Base-by-base conservation (phyloP, 2,329 filamentous ascomycete genomes). In the Diaporthe aspalathi region DNA sequence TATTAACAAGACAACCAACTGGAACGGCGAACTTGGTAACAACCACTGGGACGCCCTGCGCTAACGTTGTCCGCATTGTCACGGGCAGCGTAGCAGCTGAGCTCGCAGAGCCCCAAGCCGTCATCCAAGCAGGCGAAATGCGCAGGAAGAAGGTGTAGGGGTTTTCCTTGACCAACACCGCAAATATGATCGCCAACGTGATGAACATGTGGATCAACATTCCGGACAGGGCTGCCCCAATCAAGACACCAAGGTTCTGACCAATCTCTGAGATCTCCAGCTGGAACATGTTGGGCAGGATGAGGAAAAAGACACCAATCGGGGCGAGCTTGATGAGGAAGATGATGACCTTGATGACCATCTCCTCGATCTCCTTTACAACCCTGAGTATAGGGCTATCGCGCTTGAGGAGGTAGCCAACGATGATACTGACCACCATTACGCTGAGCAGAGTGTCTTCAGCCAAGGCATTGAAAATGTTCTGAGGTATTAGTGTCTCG, bases 71-170 rank as follows among this genome's bases (percentile, higher is more conserved):
- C 17, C 80, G 79, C 60, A 88, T 80, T 2, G 86, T 87, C 17
- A 88, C 82, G 0, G 86, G 83, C 27, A 88, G 79, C 1, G 86
- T 88, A 8, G 85, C 86, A 16, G 86, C 86, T 2, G 84, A 86
- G 1, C 85, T 87, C 1, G 86, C 85, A 14, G 85, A 84, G 49
- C 86, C 86, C 86, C 86, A 88, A 0, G 85, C 86, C 1, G 86
- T 87, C 65, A 87, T 80, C 86, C 86, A 88, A 0, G 86, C 85
- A 0, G 83, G 84, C 3, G 84, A 84, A 72, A 81, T 83, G 71
- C 81, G 84, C 71, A 85, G 22, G 85, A 86, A 87, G 74, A 83
- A 80, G 0, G 79, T 68, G 68, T 85, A 88, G 0, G 85, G 84
- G 74, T 88, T 88, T 71, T 78, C 76, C 63, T 84, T 78, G 1